These are phyloP conservation scores for Babesia caballi DNA, from an alignment of 169 alveolate species.

Conservation along the genomic window DNA sequence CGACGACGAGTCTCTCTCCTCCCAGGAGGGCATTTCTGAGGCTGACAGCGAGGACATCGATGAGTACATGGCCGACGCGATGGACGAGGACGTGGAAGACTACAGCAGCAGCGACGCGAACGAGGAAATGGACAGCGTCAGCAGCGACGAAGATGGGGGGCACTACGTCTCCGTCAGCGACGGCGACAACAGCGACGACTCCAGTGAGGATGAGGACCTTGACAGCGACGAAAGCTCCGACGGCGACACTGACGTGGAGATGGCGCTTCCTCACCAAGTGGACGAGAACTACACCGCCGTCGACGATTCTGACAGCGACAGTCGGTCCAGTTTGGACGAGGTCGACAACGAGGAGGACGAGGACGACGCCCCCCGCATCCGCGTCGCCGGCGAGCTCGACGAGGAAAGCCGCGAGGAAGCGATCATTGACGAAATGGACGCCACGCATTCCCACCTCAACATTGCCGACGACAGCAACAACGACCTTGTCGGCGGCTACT, in stretches of 20 bases:
- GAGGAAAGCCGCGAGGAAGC: slow-evolving; percentile 36
- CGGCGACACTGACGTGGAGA: slow-evolving; percentile 65
- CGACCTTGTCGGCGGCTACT: background rate
- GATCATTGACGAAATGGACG: slow-evolving; percentile 12
- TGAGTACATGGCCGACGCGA: slow-evolving; percentile 47
- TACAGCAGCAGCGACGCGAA: background rate
- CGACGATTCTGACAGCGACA: slow-evolving; percentile 25
- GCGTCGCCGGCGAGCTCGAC: slow-evolving; percentile 65
- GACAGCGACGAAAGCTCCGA: slow-evolving; percentile 65
- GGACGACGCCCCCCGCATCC: slow-evolving; percentile 60
- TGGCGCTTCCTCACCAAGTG: slow-evolving; percentile 75
- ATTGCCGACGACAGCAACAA: slow-evolving; percentile 2
- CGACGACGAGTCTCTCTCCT: slow-evolving; percentile 57
- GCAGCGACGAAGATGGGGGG: slow-evolving; percentile 24
- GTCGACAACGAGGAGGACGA: slow-evolving; percentile 59
- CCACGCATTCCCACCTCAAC: slow-evolving; percentile 4
- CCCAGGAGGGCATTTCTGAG: slow-evolving; percentile 62
- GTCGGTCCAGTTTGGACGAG: slow-evolving; percentile 58
- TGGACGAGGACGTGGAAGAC: slow-evolving; percentile 62
- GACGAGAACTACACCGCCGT: slow-evolving; percentile 67
- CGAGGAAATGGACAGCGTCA: slow-evolving; percentile 43
- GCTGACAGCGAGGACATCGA: slow-evolving; percentile 51
- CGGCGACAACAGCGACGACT: slow-evolving; percentile 41
- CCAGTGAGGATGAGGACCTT: slow-evolving; percentile 67
- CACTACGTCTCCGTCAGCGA: slow-evolving; percentile 52